These are phyloP conservation scores for Pugionium cornutum DNA, from an alignment of 345 rosid species.

Conservation along the genomic window DNA sequence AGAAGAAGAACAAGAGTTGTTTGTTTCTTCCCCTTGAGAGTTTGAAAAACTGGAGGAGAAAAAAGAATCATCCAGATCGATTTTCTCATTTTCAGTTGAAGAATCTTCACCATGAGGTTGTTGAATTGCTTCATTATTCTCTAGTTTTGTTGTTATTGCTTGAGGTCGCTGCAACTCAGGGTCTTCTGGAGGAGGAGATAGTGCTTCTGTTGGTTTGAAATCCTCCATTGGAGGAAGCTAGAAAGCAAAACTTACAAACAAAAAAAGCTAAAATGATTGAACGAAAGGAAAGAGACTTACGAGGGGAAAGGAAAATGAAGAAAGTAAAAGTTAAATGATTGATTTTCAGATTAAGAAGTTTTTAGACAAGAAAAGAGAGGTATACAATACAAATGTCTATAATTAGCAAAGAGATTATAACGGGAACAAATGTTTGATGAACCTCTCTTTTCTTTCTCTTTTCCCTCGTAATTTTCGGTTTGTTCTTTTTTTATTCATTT, in stretches of 20 bases:
- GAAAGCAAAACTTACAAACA: conserved; percentile 1
- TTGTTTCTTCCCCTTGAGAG: conserved; percentile 26
- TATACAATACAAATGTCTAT: conserved; percentile 23
- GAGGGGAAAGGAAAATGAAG: conserved; percentile 18
- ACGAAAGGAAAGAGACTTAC: conserved; percentile 15
- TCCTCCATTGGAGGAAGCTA: conserved; percentile 52
- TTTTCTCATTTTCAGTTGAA: conserved; percentile 30
- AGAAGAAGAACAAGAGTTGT: conserved; percentile 12
- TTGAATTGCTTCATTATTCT: conserved; percentile 17
- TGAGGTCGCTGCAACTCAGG: conserved; percentile 34
- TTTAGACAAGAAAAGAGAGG: conserved; percentile 36
- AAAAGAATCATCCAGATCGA: conserved; percentile 35
- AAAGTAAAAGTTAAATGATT: conserved; percentile 5
- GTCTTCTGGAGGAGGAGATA: conserved; percentile 40
- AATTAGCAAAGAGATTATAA: conserved; percentile 21
- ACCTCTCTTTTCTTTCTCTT: conserved; percentile 24
- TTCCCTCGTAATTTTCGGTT: conserved; percentile 22
- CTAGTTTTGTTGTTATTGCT: conserved; percentile 11
- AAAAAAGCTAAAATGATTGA: conserved; percentile 12
- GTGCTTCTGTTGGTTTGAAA: conserved; percentile 36
- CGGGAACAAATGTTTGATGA: conserved; percentile 15
- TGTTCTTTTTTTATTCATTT: conserved; percentile 1
- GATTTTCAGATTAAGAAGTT: conserved; percentile 21
- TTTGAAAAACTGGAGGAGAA: conserved; percentile 27
- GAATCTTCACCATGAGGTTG: conserved; percentile 23